A percentile compares a stretch with the other conserved stretches of the same genome.
These are phyloP conservation scores for sunflower (Helianthus annuus) DNA, from an alignment of 129 eudicot species.

Conservation along the genomic window HanXRQr2.0-SUNRISE NC_035438.2:9993941-9994440, in stretches of 20 bases:
- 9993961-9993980: no score
- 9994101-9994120: no score
- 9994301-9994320: not conserved
- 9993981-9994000: no score
- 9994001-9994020: no score
- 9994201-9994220: conserved; percentile 12
- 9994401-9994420: conserved; percentile 92
- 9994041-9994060: no score
- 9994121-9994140: conserved; percentile 54
- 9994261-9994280: not conserved
- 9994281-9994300: conserved; percentile 1
- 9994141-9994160: conserved; percentile 79
- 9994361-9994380: conserved; percentile 91
- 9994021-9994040: no score
- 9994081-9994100: no score
- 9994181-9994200: conserved; percentile 66
- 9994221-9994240: not conserved
- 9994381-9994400: conserved; percentile 84
- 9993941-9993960: no score
- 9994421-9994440: conserved; percentile 39
- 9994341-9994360: conserved; percentile 41
- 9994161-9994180: conserved; percentile 71
- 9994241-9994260: conserved; percentile 3
- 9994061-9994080: no score
- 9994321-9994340: not conserved